Evolutionary conservation across 2,329 filamentous ascomycete species (phyloP).

Genomic region (Neofusicoccum laricinum): DNA sequence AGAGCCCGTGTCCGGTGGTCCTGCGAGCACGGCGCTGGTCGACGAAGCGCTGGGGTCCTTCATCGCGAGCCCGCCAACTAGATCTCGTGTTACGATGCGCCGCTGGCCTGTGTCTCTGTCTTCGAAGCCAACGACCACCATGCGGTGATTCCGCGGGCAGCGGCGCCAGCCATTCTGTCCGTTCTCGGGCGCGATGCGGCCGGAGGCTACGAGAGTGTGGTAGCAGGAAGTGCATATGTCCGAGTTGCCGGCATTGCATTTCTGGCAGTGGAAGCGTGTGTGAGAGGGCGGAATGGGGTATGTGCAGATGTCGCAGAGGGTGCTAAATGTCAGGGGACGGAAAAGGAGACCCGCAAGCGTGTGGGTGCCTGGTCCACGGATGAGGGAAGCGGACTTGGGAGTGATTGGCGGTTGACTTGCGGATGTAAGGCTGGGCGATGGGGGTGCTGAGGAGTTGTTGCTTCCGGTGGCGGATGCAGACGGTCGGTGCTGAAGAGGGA

Average conservation of each 20-base stretch:
- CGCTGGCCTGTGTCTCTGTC: constrained; percentile 65
- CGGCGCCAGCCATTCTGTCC: constrained; percentile 79
- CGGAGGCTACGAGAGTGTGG: constrained; percentile 58
- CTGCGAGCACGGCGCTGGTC: neutral
- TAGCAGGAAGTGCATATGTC: constrained; percentile 84
- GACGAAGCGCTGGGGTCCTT: constrained; percentile 53
- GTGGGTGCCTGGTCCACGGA: constrained; percentile 29
- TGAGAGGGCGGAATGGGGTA: constrained; percentile 67
- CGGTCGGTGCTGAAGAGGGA: constrained; percentile 67
- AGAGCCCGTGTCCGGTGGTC: neutral
- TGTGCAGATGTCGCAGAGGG: constrained; percentile 75
- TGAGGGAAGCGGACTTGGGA: constrained; percentile 33
- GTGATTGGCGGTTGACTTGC: constrained; percentile 24
- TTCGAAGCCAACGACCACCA: constrained; percentile 76
- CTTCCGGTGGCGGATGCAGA: neutral
- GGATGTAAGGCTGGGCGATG: constrained; percentile 33
- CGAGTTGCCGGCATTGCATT: constrained; percentile 78
- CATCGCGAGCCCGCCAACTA: constrained; percentile 74
- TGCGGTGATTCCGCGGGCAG: constrained; percentile 77
- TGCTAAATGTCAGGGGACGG: constrained; percentile 68
- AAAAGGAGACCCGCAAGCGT: constrained; percentile 47
- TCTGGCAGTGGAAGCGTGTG: constrained; percentile 75
- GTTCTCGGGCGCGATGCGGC: constrained; percentile 70
- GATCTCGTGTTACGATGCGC: constrained; percentile 65
- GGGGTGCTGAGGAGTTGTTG: constrained; percentile 20